Base-by-base conservation (phyloP, 2,329 filamentous ascomycete species). In the Graphiopsis chlorocephala region DNA sequence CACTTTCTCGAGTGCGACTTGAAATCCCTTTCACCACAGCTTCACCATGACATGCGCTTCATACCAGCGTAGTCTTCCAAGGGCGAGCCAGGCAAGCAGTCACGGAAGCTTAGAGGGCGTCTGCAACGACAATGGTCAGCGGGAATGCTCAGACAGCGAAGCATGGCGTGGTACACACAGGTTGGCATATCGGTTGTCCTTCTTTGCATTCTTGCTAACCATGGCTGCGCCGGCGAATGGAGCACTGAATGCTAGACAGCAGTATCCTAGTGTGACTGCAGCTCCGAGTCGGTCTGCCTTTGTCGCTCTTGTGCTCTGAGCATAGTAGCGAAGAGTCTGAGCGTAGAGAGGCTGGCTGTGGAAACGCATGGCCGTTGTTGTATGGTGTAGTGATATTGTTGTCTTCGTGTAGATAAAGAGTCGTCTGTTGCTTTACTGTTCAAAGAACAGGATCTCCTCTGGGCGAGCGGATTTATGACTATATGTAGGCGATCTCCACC, bases 291-390 rank as follows among this genome's bases (percentile, higher is more conserved):
- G 70, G 55, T 73, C 72, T 48, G 67, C 69, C 61, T 66, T 64
- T 58, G 64, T 64, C 6, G 66, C 64, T 28, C 66, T 71, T 35
- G 68, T 68, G 25, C 64, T 58, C 35, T 70, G 66, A 10, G 73
- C 70, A 67, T 72, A 72, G 59, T 67, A 69, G 53, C 74, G 72
- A 12, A 71, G 45, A 12, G 72, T 67, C 66, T 72, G 72, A 15
- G 68, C 48, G 31, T 72, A 61, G 42, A 69, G 52, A 23, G 68
- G 66, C 59, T 66, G 57, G 31, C 58, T 65, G 63, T 65, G 69
- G 28, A 91, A 78, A 0, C 90, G 86, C 72, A 94, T 92, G 63
- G 84, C 59, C 45, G 59, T 17, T 61, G 42, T 52, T 52, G 29
- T 50, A 26, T 29, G n/a, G 15, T 58, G 17, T 29, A 15, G 2